Base-by-base conservation (phyloP, 2,329 filamentous ascomycete species). In the Aureobasidium mangrovei region DNA sequence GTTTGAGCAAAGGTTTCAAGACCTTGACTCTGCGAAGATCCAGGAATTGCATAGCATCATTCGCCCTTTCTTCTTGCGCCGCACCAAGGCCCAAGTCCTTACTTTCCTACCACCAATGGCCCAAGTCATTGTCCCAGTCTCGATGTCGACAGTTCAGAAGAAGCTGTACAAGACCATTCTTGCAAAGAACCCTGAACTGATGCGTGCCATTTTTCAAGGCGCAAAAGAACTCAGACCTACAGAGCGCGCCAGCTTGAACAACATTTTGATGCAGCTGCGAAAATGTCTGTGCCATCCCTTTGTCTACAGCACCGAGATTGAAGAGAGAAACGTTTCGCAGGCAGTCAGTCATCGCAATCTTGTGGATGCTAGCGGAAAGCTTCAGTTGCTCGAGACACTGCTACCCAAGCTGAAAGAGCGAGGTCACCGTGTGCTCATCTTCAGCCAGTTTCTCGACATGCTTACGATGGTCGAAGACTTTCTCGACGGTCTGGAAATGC, bases 201-300 rank as follows among this genome's bases (percentile, higher is more conserved):
- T 98, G 65, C 85, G 85, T 60, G 82, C 91, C 0, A 89, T 98
- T 43, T 91, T 97, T 62, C 83, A 82, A 5, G 58, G 72, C 69
- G 44, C 59, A n/a, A 51, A 54, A 12, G 66, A 66, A 8, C 60
- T 89, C 47, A 87, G 84, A 62, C 75, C 78, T 29, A 78, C 77
- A 12, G 91, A 97, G 56, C 81, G 86, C 4, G 84, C 87, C 40
- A 91, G 83, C 59, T 72, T 97, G 55, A 95, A 86, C 77, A 98
- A 98, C 62, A 95, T 98, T 38, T 71, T 98, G 41, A 89, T 96
- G 80, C 93, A 98, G 68, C 77, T 98, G 18, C 83, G 93, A 18
- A 97, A 96, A 67, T 95, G 89, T 60, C 76, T 98, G 2, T 96
- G 91, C 60, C 94, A 98, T 69, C 93, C 94, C 0, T 98, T 97